Base-by-base conservation (phyloP, 1,284 basidiomycete genomes). In the Sporisorium iseilematis-ciliati region DNA sequence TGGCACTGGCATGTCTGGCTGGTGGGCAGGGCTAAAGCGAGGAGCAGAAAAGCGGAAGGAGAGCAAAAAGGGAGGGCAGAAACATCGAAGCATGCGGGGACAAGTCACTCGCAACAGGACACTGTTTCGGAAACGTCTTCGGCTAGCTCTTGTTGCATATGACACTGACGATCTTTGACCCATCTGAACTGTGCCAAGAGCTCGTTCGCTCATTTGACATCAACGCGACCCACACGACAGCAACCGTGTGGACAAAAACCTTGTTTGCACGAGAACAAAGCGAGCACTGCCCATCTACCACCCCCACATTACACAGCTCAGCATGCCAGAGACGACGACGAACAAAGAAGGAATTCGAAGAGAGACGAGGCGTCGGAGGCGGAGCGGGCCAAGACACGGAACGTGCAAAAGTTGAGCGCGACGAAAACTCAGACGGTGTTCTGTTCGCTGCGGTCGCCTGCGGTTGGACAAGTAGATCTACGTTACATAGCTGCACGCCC, bases 401-500 rank as follows among this genome's bases (percentile, higher is more conserved):
- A 46, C 12, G 43, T 25, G 26, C 46, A 31, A 16, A 16, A 3
- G 4, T 38, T 33, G 6, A 11, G 16, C n/a, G 48, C 18, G n/a
- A 33, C 31, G 1, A 14, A 14, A 4, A 33, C 16, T 20, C 49
- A 46, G 21, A 3, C 40, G 29, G 29, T 29, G 29, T 29, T 29
- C 29, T 29, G 29, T 29, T 29, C 29, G 29, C 29, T 41, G 20
- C 21, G 43, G 16, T 18, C 29, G 26, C 42, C 29, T 56, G 54
- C 54, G 54, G 42, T 35, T 46, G 25, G 29, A 14, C 7, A 29
- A 29, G 5, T 29, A 38, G 12, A 26, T 49, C 48, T 49, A 26
- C 35, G 46, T 6, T 25, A 41, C 20, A 40, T 43, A 14, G 40
- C 52, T 54, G 52, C 52, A 43, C 52, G 29, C 52, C 52, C 23